Conservation (phyloP, 2,329 filamentous ascomycete genomes). For the Colletotrichum acutatum region DNA sequence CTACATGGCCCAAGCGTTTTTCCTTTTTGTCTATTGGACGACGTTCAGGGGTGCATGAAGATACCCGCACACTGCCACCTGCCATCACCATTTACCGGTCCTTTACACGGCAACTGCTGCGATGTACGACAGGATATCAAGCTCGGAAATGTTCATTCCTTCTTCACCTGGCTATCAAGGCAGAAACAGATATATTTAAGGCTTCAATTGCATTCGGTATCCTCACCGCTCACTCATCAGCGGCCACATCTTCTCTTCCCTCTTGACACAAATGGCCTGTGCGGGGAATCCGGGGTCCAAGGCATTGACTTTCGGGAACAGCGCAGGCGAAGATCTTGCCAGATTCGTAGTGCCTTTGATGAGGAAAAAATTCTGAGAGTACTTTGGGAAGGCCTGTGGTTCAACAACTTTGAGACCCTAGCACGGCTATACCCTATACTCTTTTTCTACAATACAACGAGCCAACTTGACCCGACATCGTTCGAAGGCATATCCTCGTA, state of each 20-base stretch:
- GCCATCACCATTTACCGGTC: conserved; percentile 7
- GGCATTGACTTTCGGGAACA: conserved; percentile 8
- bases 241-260: background rate
- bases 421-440: background rate
- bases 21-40: conserved; percentile 20
- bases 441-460: background rate
- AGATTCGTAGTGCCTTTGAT: background rate
- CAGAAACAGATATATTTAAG: background rate
- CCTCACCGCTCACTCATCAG: background rate
- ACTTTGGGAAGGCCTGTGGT: background rate
- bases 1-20: conserved; percentile 36
- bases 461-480: background rate
- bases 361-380: background rate
- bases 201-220: background rate
- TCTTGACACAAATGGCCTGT: background rate
- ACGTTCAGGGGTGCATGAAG: conserved; percentile 35
- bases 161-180: background rate
- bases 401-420: background rate
- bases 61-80: conserved; percentile 26
- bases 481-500: conserved; percentile 1
- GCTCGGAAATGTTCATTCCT: background rate
- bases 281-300: conserved; percentile 7
- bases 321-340: background rate
- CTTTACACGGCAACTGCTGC: conserved; percentile 10
- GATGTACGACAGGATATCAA: background rate